These are phyloP conservation scores for Scenedesmus sp. DNA, from an alignment of 163 green algal species.

Conservation along the genomic window DNA sequence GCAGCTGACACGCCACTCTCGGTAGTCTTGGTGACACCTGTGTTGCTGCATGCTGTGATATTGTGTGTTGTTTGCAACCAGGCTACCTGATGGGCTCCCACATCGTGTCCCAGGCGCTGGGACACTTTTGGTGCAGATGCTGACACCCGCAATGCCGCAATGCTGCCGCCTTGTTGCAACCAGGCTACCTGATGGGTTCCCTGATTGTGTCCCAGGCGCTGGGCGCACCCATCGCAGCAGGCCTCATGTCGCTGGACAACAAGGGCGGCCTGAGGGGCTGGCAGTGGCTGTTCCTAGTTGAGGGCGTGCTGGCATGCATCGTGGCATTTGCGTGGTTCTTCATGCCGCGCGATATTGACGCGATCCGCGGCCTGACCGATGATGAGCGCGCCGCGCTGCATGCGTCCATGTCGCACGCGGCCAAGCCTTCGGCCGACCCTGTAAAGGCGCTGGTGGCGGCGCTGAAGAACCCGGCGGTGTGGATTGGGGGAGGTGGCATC, in stretches of 20 bases:
- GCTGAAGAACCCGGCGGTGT: slow-evolving; percentile 47
- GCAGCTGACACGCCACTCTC: too few relatives aligned
- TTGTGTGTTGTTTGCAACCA: too few relatives aligned
- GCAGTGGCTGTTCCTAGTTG: slow-evolving; percentile 57
- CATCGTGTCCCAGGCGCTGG: too few relatives aligned
- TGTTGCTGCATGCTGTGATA: too few relatives aligned
- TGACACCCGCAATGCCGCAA: background rate
- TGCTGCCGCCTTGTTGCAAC: background rate
- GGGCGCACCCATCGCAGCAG: slow-evolving; percentile 49
- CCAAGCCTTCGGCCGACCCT: background rate
- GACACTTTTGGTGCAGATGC: background rate
- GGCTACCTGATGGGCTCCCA: too few relatives aligned
- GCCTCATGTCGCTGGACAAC: slow-evolving; percentile 55
- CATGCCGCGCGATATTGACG: slow-evolving; percentile 47
- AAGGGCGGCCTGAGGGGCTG: slow-evolving; percentile 52
- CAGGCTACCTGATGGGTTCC: slow-evolving; percentile 38
- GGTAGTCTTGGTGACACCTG: too few relatives aligned
- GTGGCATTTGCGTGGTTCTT: slow-evolving; percentile 30
- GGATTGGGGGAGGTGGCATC: background rate
- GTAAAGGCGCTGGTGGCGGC: background rate
- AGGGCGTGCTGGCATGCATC: background rate
- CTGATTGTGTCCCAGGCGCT: slow-evolving; percentile 50
- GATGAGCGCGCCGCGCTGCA: slow-evolving; percentile 36
- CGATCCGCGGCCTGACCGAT: background rate
- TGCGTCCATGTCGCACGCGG: slow-evolving; percentile 4